These are phyloP conservation scores for Pisolithus orientalis DNA, from an alignment of 768 basidiomycete species.

Conservation along the genomic window DNA sequence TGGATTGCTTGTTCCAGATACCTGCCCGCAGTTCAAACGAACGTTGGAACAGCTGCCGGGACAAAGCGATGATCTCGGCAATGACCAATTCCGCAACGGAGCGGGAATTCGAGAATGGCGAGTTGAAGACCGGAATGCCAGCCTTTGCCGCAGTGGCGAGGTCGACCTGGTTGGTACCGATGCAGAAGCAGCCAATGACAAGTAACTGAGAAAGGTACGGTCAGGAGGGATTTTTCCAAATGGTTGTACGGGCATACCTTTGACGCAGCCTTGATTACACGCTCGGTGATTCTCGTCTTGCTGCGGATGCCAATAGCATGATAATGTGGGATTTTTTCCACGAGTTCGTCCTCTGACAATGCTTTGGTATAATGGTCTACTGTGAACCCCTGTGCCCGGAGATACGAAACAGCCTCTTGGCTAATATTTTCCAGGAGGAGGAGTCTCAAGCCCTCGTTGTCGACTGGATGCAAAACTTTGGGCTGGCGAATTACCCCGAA, in stretches of 20 bases:
- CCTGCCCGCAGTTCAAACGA: constrained; percentile 82
- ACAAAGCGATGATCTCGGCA: constrained; percentile 87
- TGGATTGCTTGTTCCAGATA: constrained; percentile 98
- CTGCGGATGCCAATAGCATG: constrained; percentile 95
- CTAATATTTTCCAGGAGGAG: constrained; percentile 95
- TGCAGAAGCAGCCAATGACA: constrained; percentile 98
- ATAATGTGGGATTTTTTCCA: constrained; percentile 75
- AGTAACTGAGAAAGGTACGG: constrained; percentile 55
- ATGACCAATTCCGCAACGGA: constrained; percentile 98
- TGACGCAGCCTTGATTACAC: constrained; percentile 78
- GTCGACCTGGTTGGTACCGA: constrained; percentile 98
- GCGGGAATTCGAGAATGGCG: constrained; percentile 97
- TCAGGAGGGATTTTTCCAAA: not conserved
- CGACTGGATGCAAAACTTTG: constrained; percentile 73
- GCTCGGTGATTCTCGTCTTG: constrained; percentile 94
- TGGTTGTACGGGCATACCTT: constrained; percentile 47
- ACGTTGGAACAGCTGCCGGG: constrained; percentile 90
- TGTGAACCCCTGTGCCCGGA: constrained; percentile 79
- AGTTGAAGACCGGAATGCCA: constrained; percentile 98
- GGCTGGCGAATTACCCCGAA: constrained; percentile 43
- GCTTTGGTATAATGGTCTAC: constrained; percentile 87
- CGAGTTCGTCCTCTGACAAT: constrained; percentile 89
- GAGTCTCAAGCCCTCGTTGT: constrained; percentile 74
- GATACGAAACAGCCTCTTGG: constrained; percentile 75
- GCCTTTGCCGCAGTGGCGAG: constrained; percentile 73